Conservation (phyloP, 345 rosid species). For the Citrus unshiu region DNA sequence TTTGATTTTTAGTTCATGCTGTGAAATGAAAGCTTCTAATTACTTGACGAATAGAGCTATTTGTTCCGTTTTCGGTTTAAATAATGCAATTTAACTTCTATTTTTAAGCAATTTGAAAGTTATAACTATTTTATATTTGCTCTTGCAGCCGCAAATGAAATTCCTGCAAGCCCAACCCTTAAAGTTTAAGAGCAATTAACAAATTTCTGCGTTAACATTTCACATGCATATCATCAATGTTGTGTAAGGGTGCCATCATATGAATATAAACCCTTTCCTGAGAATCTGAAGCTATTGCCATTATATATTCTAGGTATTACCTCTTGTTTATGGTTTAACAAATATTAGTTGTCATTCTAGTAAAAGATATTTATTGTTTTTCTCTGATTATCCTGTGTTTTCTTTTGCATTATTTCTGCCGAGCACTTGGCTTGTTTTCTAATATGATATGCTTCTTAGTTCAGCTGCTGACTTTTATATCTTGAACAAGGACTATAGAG, state of each 20-base stretch:
- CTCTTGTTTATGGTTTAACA: not conserved
- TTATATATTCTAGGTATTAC: constrained; percentile 74
- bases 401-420: not conserved
- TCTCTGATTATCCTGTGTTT: not conserved
- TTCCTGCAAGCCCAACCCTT: too few relatives aligned
- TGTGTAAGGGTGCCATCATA: constrained; percentile 91
- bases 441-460: not conserved
- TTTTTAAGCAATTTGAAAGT: too few relatives aligned
- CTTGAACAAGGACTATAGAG: not conserved
- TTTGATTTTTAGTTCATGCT: not conserved
- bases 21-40: too few relatives aligned
- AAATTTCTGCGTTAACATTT: constrained; percentile 36
- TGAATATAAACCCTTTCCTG: constrained; percentile 81
- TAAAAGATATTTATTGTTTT: not conserved
- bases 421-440: not conserved
- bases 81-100: too few relatives aligned
- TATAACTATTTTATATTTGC: too few relatives aligned
- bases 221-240: constrained; percentile 76
- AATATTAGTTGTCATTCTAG: not conserved
- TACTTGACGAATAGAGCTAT: too few relatives aligned
- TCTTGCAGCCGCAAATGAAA: too few relatives aligned
- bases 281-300: constrained; percentile 92
- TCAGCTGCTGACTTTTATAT: not conserved
- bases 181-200: too few relatives aligned
- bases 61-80: too few relatives aligned